Conservation (phyloP, 164 flowering plant genomes). For the Euptelea pleiosperma region DNA sequence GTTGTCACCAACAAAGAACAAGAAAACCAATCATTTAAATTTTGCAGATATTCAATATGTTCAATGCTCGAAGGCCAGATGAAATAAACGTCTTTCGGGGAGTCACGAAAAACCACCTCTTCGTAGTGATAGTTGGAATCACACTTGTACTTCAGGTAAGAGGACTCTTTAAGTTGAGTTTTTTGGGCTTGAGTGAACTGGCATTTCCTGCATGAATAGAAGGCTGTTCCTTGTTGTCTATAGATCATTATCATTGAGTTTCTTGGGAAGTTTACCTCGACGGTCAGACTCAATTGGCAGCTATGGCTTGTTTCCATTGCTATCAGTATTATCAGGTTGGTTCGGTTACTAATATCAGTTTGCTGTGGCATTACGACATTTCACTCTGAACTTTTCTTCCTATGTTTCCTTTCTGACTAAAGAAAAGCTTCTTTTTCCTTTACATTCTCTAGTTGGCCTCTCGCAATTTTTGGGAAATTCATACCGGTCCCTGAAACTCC, state of each 20-base stretch:
- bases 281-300: conserved; percentile 65
- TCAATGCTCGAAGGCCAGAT: conserved; percentile 95
- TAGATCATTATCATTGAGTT: conserved; percentile 70
- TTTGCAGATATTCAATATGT: conserved; percentile 85
- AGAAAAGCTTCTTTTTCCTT: not conserved
- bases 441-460: conserved; percentile 70
- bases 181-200: not conserved
- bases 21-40: not conserved
- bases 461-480: conserved; percentile 69
- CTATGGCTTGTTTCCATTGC: conserved; percentile 63
- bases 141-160: conserved; percentile 81
- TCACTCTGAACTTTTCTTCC: no score
- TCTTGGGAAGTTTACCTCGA: conserved; percentile 74
- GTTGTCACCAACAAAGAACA: no score
- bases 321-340: conserved; percentile 69
- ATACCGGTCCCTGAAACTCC: conserved; percentile 84
- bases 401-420: not conserved
- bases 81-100: conserved; percentile 73
- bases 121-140: conserved; percentile 61
- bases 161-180: not conserved
- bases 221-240: conserved; percentile 5
- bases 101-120: conserved; percentile 62
- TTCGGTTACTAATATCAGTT: not conserved
- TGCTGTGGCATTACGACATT: not conserved
- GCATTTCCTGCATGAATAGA: not conserved